Base-by-base conservation (phyloP, 495 filamentous ascomycete genomes). In the Penicillium bialowiezense region DNA sequence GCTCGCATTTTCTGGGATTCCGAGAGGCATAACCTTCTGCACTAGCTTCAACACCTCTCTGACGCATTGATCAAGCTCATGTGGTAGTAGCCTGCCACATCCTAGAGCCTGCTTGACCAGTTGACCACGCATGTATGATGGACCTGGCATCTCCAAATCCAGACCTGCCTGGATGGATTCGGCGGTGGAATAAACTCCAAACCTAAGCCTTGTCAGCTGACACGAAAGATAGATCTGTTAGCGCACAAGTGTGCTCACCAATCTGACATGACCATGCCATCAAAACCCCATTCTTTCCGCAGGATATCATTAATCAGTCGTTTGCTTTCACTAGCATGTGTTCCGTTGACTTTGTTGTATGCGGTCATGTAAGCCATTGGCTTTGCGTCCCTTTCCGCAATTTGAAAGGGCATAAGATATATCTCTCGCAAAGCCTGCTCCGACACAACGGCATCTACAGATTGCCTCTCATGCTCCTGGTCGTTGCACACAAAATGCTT, bases 401-500 rank as follows among this genome's bases (percentile, higher is more conserved):
- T 67, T 62, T 88, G 82, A 61, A 90, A 91, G 0, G 87, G 85
- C 43, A 86, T 60, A 12, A 86, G 67, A 55, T 91, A 89, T 14
- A 89, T 81, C 68, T 90, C 87, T 13, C 85, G 71, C 54, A 90
- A 55, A 15, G 86, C 78, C 14, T 86, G 73, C 44, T 85, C 78
- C 0, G 80, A 79, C 15, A 89, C 69, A 31, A 81, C 74, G 23
- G 73, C 72, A 56, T 85, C 69, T 5, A 86, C 78, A 0, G 74
- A 76, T 61, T 81, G 78, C 0, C 86, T 66, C 60, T 77, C 75
- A 48, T 83, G 77, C 56, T 90, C 85, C 54, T 82, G 79, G 50
- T 88, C 85, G 58, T 89, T 89, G 48, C 77, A 81, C 2, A 86
- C 79, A 54, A 86, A 88, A 59, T 91, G 87, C 69, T 90, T 90